Percentiles rank a stretch among this genome's conserved stretches.
These are phyloP conservation scores for Ogataea nonfermentans DNA, from an alignment of 805 yeast species.

Conservation along the genomic window DNA sequence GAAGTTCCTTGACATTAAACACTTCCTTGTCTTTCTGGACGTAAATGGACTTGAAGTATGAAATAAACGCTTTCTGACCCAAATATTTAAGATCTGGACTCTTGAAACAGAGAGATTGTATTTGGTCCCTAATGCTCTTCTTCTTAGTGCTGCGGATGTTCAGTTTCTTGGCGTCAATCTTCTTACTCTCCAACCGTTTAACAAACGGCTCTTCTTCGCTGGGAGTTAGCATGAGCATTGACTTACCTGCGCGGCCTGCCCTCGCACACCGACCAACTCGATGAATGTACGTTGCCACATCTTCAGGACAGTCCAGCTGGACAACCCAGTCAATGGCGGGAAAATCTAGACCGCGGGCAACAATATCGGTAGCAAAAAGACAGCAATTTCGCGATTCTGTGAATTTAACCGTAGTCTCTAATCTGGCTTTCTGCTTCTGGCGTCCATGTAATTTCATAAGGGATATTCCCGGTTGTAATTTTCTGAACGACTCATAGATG, in stretches of 20 bases:
- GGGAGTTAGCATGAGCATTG: conserved; percentile 79
- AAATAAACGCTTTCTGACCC: conserved; percentile 93
- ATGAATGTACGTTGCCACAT: conserved; percentile 83
- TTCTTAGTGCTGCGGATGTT: conserved; percentile 72
- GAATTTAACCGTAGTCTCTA: conserved; percentile 78
- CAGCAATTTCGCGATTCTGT: conserved; percentile 77
- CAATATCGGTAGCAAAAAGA: conserved; percentile 85
- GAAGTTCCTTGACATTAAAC: conserved; percentile 72
- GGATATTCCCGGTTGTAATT: conserved; percentile 89
- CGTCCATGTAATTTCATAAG: conserved; percentile 83
- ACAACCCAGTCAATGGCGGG: conserved; percentile 96
- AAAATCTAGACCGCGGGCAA: conserved; percentile 89
- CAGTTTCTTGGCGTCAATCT: conserved; percentile 68
- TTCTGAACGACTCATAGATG: conserved; percentile 82
- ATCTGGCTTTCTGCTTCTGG: conserved; percentile 84
- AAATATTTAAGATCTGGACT: conserved; percentile 89
- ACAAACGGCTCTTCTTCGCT: conserved; percentile 78
- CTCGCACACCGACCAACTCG: conserved; percentile 90
- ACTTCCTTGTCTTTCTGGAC: conserved; percentile 86
- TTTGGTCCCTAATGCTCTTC: conserved; percentile 73
- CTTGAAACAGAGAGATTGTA: conserved; percentile 87
- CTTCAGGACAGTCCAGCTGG: conserved; percentile 90
- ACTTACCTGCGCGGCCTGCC: conserved; percentile 80
- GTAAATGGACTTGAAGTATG: conserved; percentile 82
- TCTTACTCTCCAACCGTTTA: conserved; percentile 55